Base-by-base conservation (phyloP, 228 moss, liverwort and hornwort genomes). In the Sphagnum fallax region DNA sequence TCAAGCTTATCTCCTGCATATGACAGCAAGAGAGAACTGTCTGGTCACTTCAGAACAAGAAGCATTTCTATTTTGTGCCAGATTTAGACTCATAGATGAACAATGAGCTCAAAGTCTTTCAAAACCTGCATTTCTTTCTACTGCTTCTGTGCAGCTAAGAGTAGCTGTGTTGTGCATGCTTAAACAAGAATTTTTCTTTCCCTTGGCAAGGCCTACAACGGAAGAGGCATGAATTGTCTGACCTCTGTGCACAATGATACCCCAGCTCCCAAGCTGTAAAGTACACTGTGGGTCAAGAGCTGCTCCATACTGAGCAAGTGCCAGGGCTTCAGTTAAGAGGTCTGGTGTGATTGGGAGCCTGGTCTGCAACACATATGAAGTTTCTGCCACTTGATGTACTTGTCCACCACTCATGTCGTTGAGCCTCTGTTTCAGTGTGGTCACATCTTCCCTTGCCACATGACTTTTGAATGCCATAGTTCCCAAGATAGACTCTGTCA, bases 241-340 rank as follows among this genome's bases (percentile, higher is more conserved):
- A 63, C 63, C 63, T 16, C 47, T 63, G 15, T 63, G 16, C 16
- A 63, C 15, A 16, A 63, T 63, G 8, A 63, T 63, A 5, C 63
- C 63, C 63, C 63, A 63, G 63, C 63, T 63, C 63, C 63, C 63
- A 10, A 63, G 63, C 47, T 63, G 63, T 47, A 63, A 32, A 47
- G 63, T 63, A 47, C 63, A 63, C 16, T 16, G 63, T 16, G 15
- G 15, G 63, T 63, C 63, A 16, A 63, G 32, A 5, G 15, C 63
- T 5, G 32, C 47, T 63, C 63, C 63, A 16, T 63, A 15, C 63
- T 16, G 16, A 1, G 63, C 63, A 47, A 63, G 15, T 6, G 16
- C 63, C 63, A 63, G 16, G 6, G 63, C 63, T 6, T 63, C 63
- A 6, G 63, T 63, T 47, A 63, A 63, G 5, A 63, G 47, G 63